Percentiles rank a stretch among this genome's conserved stretches.
Conservation (phyloP, 2,329 filamentous ascomycete species). For the Diaporthe eres region DNA sequence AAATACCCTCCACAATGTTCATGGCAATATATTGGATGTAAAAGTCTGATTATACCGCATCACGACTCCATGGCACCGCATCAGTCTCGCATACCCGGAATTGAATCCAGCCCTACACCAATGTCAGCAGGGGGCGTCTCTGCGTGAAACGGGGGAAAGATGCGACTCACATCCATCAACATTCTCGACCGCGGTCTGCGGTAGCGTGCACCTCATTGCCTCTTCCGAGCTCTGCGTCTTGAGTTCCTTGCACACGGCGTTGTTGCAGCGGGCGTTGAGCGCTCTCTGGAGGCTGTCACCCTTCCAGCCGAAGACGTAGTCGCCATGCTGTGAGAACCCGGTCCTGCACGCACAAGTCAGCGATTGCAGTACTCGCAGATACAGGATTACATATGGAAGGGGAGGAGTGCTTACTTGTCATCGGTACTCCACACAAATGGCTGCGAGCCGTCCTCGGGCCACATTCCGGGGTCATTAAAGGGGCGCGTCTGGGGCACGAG, state of each 20-base stretch:
- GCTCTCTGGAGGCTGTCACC: constrained; percentile 50
- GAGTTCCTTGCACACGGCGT: constrained; percentile 43
- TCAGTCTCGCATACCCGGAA: background rate
- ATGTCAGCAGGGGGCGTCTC: background rate
- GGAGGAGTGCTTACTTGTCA: constrained; percentile 41
- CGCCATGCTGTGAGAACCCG: constrained; percentile 55
- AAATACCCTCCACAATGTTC: no score
- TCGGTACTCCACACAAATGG: constrained; percentile 50
- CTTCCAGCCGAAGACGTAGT: constrained; percentile 57
- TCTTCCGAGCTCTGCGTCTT: constrained; percentile 47
- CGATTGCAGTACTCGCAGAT: constrained; percentile 45
- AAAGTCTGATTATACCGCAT: no score
- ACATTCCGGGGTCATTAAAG: constrained; percentile 42
- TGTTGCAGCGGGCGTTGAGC: constrained; percentile 40
- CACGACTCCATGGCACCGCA: background rate
- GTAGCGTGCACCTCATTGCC: constrained; percentile 52
- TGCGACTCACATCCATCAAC: constrained; percentile 50
- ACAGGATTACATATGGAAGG: background rate
- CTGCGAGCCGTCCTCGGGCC: constrained; percentile 50
- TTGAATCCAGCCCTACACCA: background rate
- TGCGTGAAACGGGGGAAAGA: no score
- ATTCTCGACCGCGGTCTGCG: constrained; percentile 49
- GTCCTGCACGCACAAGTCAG: constrained; percentile 43
- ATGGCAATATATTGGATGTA: no score
- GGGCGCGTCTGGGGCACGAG: constrained; percentile 36